These are phyloP conservation scores for Monilinia vaccinii-corymbosi DNA, from an alignment of 2,329 filamentous ascomycete genomes.

Conservation along the genomic window DNA sequence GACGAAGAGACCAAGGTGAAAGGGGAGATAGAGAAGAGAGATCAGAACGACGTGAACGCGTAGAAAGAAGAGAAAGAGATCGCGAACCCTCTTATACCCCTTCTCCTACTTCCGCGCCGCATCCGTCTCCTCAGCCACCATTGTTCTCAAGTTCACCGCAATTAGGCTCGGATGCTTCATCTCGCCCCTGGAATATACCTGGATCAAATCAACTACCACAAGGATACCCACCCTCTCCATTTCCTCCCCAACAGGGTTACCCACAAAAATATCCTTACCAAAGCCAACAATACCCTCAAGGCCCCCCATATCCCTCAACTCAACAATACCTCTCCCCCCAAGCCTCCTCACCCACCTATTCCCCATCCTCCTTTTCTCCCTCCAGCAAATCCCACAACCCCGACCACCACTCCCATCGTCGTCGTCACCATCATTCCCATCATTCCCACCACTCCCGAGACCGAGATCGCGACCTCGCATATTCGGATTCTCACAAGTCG, in stretches of 20 bases:
- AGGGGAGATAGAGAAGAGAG: not conserved
- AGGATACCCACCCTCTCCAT: not conserved
- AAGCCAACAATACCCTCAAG: not conserved
- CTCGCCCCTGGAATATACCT: not conserved
- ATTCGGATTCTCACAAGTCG: slow-evolving; percentile 8
- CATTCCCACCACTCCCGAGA: not conserved
- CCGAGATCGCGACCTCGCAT: slow-evolving; percentile 1
- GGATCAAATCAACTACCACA: not conserved
- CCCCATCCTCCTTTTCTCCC: not conserved
- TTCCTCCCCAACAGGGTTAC: not conserved
- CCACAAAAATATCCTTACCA: slow-evolving; percentile 11
- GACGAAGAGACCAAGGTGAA: not conserved
- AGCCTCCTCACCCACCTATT: not conserved
- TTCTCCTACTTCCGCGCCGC: not conserved
- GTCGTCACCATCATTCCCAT: not conserved
- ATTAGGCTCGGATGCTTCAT: not conserved
- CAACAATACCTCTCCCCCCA: slow-evolving; percentile 13
- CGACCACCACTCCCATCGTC: not conserved
- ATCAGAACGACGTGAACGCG: not conserved
- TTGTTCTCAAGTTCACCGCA: not conserved
- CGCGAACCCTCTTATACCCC: not conserved
- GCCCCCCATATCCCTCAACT: not conserved
- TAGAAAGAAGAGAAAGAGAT: not conserved
- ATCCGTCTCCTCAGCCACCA: not conserved
- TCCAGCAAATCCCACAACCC: not conserved